These are phyloP conservation scores for Haplosporangium sp. DNA, from an alignment of 371 early-diverging fungal species.

Conservation along the genomic window DNA sequence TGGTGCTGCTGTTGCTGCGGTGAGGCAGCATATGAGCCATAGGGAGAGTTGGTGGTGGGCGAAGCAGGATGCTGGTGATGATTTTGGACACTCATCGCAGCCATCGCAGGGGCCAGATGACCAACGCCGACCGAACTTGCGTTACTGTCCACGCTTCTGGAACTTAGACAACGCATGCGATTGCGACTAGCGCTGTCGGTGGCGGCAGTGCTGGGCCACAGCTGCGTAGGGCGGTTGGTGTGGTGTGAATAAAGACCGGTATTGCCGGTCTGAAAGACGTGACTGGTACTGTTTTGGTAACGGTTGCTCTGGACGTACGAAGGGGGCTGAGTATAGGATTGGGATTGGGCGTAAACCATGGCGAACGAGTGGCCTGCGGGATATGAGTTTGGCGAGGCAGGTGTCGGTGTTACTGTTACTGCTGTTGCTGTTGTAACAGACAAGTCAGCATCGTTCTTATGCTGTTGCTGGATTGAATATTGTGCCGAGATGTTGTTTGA, in stretches of 20 bases:
- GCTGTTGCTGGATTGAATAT: conserved; percentile 8
- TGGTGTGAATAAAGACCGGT: conserved; percentile 25
- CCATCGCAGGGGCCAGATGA: conserved; percentile 43
- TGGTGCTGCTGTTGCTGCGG: conserved; percentile 11
- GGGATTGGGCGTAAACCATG: conserved; percentile 4
- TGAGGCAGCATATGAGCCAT: conserved; percentile 40
- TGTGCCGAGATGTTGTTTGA: conserved; percentile 6
- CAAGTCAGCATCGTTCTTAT: conserved; percentile 22
- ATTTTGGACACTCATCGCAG: conserved; percentile 45
- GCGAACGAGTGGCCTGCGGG: background rate
- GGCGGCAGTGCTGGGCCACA: conserved; percentile 19
- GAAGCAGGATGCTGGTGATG: conserved; percentile 28
- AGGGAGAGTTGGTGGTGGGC: conserved; percentile 33
- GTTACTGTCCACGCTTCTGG: conserved; percentile 47
- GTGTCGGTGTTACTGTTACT: background rate
- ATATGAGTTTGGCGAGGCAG: conserved; percentile 5
- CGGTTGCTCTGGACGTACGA: background rate
- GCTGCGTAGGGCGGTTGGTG: conserved; percentile 10
- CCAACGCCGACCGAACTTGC: conserved; percentile 39
- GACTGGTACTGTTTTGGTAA: no score
- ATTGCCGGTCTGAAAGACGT: conserved; percentile 2
- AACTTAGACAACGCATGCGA: conserved; percentile 43
- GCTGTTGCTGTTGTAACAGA: background rate
- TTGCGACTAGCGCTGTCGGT: conserved; percentile 10
- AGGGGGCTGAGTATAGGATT: background rate